Evolutionary conservation across 2,329 filamentous ascomycete genomes (phyloP).

Genomic region (Chaetomium globosum): DNA sequence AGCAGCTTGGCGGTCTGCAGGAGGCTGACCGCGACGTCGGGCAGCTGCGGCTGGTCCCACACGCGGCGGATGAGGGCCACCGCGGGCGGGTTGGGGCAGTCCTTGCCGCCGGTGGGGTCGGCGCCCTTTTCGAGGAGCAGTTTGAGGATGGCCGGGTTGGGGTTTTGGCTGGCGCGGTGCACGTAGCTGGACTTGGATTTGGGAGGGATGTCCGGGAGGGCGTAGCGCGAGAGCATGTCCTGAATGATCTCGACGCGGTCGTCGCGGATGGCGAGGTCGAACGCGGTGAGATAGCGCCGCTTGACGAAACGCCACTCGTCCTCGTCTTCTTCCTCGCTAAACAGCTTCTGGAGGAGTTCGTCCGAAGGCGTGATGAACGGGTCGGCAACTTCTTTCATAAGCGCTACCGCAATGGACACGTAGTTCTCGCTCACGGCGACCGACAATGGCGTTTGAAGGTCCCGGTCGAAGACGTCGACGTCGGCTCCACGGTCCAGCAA

Average conservation of each 20-base stretch:
- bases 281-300: constrained; percentile 31
- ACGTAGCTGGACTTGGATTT: constrained; percentile 27
- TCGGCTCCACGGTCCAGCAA: constrained; percentile 35
- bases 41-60: constrained; percentile 22
- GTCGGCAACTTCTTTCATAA: constrained; percentile 36
- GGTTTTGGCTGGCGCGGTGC: constrained; percentile 30
- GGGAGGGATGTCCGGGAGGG: constrained; percentile 29
- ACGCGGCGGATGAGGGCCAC: constrained; percentile 27
- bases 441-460: constrained; percentile 32
- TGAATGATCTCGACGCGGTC: constrained; percentile 29
- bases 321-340: constrained; percentile 23
- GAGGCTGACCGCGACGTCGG: constrained; percentile 18
- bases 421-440: constrained; percentile 32
- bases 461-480: constrained; percentile 35
- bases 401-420: constrained; percentile 18
- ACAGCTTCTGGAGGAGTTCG: constrained; percentile 27
- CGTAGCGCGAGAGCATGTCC: constrained; percentile 32
- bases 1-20: constrained; percentile 30
- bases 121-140: constrained; percentile 30
- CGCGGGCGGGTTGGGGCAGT: constrained; percentile 22
- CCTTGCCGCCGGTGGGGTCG: constrained; percentile 23
- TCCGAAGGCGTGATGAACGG: constrained; percentile 34
- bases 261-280: constrained; percentile 35
- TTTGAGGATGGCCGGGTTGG: constrained; percentile 28
- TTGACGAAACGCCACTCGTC: constrained; percentile 30